Evolutionary conservation across 164 flowering plant genomes (phyloP).

Genomic region (Aristolochia contorta): DNA sequence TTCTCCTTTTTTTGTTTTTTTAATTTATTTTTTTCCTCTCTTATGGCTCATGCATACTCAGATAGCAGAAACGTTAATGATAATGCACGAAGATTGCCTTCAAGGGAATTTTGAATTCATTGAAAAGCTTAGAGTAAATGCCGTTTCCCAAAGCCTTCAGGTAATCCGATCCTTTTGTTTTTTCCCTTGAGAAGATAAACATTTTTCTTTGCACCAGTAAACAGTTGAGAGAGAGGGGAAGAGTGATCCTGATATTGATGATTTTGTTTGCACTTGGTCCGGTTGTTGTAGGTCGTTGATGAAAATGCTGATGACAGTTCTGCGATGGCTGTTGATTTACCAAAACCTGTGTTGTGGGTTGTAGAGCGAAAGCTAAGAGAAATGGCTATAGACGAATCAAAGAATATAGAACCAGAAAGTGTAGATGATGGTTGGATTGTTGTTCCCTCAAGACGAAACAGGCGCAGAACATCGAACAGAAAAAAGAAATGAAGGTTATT

Average conservation of each 20-base stretch:
- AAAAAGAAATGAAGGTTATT: no score
- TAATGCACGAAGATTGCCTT: slow-evolving; percentile 63
- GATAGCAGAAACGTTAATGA: slow-evolving; percentile 63
- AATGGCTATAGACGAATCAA: no score
- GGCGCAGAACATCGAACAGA: no score
- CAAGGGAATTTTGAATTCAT: slow-evolving; percentile 41
- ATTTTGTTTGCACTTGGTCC: neutral
- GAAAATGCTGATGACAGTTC: slow-evolving; percentile 4
- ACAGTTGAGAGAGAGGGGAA: no score
- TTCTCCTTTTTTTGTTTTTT: neutral
- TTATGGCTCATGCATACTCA: slow-evolving; percentile 10
- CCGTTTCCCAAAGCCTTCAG: slow-evolving; percentile 11
- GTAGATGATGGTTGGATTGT: no score
- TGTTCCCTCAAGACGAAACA: no score
- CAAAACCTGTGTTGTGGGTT: no score
- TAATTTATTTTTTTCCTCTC: no score
- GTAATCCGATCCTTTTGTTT: slow-evolving; percentile 5
- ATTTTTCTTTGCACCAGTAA: neutral
- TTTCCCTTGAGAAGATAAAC: neutral
- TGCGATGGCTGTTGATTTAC: no score
- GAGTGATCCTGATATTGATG: neutral
- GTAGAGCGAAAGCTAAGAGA: no score
- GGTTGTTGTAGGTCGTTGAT: neutral
- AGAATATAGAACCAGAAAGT: no score
- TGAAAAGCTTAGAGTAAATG: slow-evolving; percentile 17